phyloP scores from a whole-genome alignment of 805 yeast genomes.

The Wickerhamomyces bovis region DNA sequence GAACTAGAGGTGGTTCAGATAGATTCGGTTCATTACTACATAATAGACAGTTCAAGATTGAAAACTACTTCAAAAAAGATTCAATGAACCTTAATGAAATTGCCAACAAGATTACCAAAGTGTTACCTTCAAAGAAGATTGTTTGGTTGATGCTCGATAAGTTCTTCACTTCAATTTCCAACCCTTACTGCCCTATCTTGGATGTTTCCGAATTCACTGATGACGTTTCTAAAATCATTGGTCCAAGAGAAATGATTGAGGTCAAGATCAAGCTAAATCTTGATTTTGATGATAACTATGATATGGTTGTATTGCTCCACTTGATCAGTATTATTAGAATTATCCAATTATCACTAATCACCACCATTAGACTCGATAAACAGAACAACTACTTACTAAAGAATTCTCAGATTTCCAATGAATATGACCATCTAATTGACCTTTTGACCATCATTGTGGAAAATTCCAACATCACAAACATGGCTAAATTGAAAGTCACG shows the following conservation, averaged over 20 bases:
- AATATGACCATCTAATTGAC: slow-evolving; percentile 15
- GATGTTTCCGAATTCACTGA: slow-evolving; percentile 45
- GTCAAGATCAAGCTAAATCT: slow-evolving; percentile 24
- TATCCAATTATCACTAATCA: slow-evolving; percentile 12
- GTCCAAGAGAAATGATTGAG: slow-evolving; percentile 27
- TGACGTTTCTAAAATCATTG: slow-evolving; percentile 39
- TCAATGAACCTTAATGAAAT: slow-evolving; percentile 12
- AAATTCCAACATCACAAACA: slow-evolving; percentile 3
- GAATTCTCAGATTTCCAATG: slow-evolving; percentile 8
- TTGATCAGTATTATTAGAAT: slow-evolving; percentile 16
- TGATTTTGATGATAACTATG: slow-evolving; percentile 8
- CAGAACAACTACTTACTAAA: slow-evolving; percentile 8
- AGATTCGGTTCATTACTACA: slow-evolving; percentile 13
- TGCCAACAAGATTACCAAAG: slow-evolving; percentile 27
- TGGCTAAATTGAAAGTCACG: slow-evolving; percentile 8
- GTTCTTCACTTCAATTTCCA: slow-evolving; percentile 37
- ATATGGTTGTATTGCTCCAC: slow-evolving; percentile 9
- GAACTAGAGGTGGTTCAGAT: slow-evolving; percentile 1
- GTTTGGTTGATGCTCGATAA: slow-evolving; percentile 53
- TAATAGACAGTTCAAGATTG: slow-evolving; percentile 14
- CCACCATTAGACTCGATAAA: slow-evolving; percentile 13
- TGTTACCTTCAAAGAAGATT: slow-evolving; percentile 47
- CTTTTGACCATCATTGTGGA: slow-evolving; percentile 8
- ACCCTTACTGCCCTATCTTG: slow-evolving; percentile 55
- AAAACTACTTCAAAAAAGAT: slow-evolving; percentile 14